Conservation (phyloP, 2,329 filamentous ascomycete species). For the Onygenales sp. region DNA sequence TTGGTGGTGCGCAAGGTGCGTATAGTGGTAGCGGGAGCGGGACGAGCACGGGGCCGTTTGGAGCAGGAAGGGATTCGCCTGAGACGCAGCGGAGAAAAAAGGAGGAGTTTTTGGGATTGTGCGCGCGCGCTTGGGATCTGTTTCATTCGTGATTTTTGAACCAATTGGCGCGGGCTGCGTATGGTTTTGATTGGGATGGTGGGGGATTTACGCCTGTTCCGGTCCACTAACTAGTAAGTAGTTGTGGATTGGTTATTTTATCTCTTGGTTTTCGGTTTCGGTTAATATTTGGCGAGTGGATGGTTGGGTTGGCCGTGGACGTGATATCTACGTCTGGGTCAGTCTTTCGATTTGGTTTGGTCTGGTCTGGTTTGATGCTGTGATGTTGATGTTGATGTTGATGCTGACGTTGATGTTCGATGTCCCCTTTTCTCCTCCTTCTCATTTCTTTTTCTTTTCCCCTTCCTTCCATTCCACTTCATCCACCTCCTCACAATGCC, state of each 20-base stretch:
- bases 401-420: conserved; percentile 3
- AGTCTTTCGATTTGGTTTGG: no score
- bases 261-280: not conserved
- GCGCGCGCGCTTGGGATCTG: conserved; percentile 87
- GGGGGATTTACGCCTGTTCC: not conserved
- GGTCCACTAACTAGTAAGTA: not conserved
- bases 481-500: no score
- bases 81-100: conserved; percentile 79
- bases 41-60: conserved; percentile 8
- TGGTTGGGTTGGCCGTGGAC: no score
- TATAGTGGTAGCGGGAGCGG: not conserved
- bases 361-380: not conserved
- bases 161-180: no score
- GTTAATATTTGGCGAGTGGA: not conserved
- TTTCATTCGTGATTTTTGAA: conserved; percentile 68
- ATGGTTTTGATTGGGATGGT: not conserved
- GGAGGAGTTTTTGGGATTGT: conserved; percentile 81
- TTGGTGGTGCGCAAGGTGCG: not conserved
- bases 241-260: not conserved
- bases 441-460: not conserved
- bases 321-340: no score
- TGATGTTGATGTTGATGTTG: conserved; percentile 1
- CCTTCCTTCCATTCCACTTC: not conserved
- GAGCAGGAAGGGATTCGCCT: conserved; percentile 67
- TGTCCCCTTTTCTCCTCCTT: not conserved